These are phyloP conservation scores for Andrographis paniculata DNA, from an alignment of 305 asterid genomes.

Conservation along the genomic window DNA sequence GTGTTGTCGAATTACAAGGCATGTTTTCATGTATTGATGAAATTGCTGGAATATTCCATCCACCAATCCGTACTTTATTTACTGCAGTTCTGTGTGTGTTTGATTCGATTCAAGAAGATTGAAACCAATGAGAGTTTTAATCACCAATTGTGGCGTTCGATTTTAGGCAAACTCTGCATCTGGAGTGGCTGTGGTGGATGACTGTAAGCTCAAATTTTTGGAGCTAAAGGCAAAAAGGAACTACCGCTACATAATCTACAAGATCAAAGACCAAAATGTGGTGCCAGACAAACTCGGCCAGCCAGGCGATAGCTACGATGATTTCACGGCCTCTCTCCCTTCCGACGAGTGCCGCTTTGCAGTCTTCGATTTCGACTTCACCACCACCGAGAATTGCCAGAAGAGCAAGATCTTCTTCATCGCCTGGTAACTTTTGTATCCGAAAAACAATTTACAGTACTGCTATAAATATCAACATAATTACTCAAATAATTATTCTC, in stretches of 20 bases:
- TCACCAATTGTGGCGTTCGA: no score
- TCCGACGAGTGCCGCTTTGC: conserved; percentile 26
- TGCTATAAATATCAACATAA: no score
- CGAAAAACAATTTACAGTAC: no score
- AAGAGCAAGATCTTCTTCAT: conserved; percentile 32
- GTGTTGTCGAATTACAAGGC: no score
- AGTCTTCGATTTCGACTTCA: conserved; percentile 23
- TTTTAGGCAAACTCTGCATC: conserved; percentile 27
- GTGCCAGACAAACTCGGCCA: conserved; percentile 22
- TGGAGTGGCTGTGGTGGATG: conserved; percentile 26
- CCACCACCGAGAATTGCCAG: conserved; percentile 22
- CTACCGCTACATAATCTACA: conserved; percentile 21
- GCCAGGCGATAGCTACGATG: conserved; percentile 20
- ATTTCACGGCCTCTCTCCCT: conserved; percentile 22
- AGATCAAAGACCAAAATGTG: conserved; percentile 24
- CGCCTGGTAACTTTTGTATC: conserved; percentile 16
- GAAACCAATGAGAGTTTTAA: no score
- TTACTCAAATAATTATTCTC: no score
- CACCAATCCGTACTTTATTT: no score
- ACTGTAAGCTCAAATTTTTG: conserved; percentile 25
- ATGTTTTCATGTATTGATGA: no score
- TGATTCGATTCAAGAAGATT: no score
- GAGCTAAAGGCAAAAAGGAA: conserved; percentile 29
- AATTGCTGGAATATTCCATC: no score
- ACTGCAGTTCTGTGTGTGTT: no score